Percentiles rank a stretch among this genome's conserved stretches.
These are phyloP conservation scores for Apiotrichum montevideense DNA, from an alignment of 1,284 basidiomycete species.

Conservation along the genomic window DNA sequence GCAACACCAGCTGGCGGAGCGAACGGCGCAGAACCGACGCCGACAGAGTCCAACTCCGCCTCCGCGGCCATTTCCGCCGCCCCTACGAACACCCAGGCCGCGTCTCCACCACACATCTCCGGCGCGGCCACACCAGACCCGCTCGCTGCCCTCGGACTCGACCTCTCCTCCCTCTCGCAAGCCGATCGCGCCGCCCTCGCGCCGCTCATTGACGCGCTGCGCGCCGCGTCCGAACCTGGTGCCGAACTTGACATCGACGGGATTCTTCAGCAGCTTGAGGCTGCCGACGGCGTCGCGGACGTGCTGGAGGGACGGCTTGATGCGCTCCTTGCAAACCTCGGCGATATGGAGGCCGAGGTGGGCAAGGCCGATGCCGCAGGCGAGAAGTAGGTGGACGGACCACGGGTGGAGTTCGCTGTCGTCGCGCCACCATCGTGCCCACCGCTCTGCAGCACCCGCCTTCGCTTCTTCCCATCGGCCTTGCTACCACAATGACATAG, in stretches of 20 bases:
- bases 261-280: constrained; percentile 41
- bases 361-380: constrained; percentile 26
- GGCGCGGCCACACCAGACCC: constrained; percentile 6
- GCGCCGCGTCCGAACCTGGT: constrained; percentile 10
- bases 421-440: too few relatives aligned
- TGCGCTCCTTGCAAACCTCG: constrained; percentile 34
- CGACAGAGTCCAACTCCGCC: constrained; percentile 2
- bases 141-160: constrained; percentile 10
- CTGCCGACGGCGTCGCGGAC: constrained; percentile 43
- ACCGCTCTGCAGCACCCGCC: too few relatives aligned
- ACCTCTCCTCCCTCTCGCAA: constrained; percentile 22
- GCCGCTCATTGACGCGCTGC: constrained; percentile 25
- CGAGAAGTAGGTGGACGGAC: too few relatives aligned
- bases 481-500: not conserved
- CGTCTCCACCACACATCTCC: not conserved
- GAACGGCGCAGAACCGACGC: not conserved
- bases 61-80: not conserved
- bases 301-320: constrained; percentile 44
- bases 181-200: constrained; percentile 22
- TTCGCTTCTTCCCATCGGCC: too few relatives aligned
- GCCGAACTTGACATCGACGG: constrained; percentile 28
- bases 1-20: not conserved
- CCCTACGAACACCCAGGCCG: not conserved
- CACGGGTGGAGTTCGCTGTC: too few relatives aligned
- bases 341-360: constrained; percentile 36